These are phyloP conservation scores for Parascedosporium putredinis DNA, from an alignment of 2,329 filamentous ascomycete species.

Conservation along the genomic window DNA sequence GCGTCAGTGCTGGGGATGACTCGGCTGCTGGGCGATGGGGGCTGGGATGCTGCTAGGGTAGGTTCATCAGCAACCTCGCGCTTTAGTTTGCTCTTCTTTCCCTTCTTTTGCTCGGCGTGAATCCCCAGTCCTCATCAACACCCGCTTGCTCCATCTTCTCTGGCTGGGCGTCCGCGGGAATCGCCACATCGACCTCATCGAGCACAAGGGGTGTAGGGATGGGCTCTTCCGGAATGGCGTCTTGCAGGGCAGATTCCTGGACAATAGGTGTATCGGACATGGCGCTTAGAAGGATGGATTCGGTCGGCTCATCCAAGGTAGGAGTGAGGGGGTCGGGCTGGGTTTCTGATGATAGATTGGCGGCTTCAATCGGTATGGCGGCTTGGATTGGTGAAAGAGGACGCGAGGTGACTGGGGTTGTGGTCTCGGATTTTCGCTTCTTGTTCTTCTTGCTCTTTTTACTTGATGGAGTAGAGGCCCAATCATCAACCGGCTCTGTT, in stretches of 20 bases:
- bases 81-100: slow-evolving; percentile 20
- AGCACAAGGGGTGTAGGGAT: too few relatives aligned
- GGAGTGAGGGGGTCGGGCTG: too few relatives aligned
- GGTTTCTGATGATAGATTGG: not conserved
- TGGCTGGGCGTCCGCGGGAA: not conserved
- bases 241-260: not conserved
- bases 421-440: slow-evolving; percentile 11
- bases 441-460: slow-evolving; percentile 28
- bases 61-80: slow-evolving; percentile 7
- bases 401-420: not conserved
- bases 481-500: slow-evolving; percentile 11
- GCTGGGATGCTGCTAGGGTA: not conserved
- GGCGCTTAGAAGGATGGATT: not conserved
- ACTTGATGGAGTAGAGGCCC: not conserved
- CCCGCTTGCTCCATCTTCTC: not conserved
- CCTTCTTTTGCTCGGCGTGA: slow-evolving; percentile 15
- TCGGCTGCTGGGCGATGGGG: slow-evolving; percentile 2
- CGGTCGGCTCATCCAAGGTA: not conserved
- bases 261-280: not conserved
- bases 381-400: not conserved
- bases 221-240: not conserved
- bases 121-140: slow-evolving; percentile 3
- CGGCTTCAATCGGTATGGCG: not conserved
- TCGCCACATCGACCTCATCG: not conserved
- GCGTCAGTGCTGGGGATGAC: not conserved